phyloP scores from a whole-genome alignment of 2,329 filamentous ascomycete genomes.

The Cladophialophora carrionii region DNA sequence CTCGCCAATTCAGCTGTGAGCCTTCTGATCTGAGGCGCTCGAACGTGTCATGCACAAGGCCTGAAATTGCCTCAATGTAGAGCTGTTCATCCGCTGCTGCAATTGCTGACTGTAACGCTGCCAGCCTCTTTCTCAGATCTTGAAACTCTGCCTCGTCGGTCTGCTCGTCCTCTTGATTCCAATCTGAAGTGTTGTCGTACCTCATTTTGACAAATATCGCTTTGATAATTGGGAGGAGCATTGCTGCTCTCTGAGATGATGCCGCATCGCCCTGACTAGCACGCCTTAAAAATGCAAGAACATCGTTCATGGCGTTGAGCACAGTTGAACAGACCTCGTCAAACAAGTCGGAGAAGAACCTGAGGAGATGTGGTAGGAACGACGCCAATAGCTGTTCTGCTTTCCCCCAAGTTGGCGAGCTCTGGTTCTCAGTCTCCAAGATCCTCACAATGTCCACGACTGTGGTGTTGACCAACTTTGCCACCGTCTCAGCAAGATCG shows the following conservation, averaged over 20 bases:
- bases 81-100: slow-evolving; percentile 84
- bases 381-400: slow-evolving; percentile 80
- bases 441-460: slow-evolving; percentile 85
- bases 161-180: slow-evolving; percentile 92
- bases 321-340: slow-evolving; percentile 97
- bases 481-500: slow-evolving; percentile 91
- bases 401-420: slow-evolving; percentile 67
- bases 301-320: slow-evolving; percentile 88
- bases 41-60: slow-evolving; percentile 85
- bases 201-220: slow-evolving; percentile 95
- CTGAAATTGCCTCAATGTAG: slow-evolving; percentile 86
- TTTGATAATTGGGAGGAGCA: slow-evolving; percentile 85
- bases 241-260: slow-evolving; percentile 74
- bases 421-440: slow-evolving; percentile 68
- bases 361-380: slow-evolving; percentile 83
- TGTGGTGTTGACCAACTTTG: slow-evolving; percentile 90
- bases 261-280: slow-evolving; percentile 65
- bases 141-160: slow-evolving; percentile 98
- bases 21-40: slow-evolving; percentile 74
- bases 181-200: slow-evolving; percentile 90
- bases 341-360: slow-evolving; percentile 97
- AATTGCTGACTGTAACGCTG: slow-evolving; percentile 89
- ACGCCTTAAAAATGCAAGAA: slow-evolving; percentile 87
- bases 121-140: slow-evolving; percentile 85
- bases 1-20: slow-evolving; percentile 84